Percentiles rank a stretch among this genome's conserved stretches.
Evolutionary conservation across 257 asterid species (phyloP).

Genomic region (Ophiorrhiza pumila): DNA sequence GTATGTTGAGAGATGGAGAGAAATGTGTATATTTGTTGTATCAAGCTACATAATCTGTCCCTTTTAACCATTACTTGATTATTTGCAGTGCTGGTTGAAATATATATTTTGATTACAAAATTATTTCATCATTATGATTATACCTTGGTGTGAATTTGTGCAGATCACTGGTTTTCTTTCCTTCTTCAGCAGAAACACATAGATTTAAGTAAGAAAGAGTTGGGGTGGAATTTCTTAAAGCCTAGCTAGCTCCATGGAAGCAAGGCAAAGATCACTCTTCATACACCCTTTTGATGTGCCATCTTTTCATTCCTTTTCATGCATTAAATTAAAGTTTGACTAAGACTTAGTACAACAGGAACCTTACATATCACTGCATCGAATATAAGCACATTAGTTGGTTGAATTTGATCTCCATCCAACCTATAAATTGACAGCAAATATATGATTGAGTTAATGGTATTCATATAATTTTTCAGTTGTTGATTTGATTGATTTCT

Average conservation of each 20-base stretch:
- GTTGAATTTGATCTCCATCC: too few relatives aligned
- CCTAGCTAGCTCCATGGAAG: constrained; percentile 24
- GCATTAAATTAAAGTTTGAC: too few relatives aligned
- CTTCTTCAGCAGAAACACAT: not conserved
- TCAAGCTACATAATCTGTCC: not conserved
- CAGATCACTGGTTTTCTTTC: not conserved
- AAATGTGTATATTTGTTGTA: not conserved
- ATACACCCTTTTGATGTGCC: not conserved
- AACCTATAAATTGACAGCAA: too few relatives aligned
- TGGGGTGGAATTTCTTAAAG: not conserved
- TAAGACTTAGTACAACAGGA: not conserved
- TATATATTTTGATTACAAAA: not conserved
- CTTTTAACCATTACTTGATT: too few relatives aligned
- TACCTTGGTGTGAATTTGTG: not conserved
- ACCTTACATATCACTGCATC: not conserved
- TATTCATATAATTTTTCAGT: too few relatives aligned
- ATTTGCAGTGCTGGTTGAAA: not conserved
- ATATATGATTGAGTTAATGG: too few relatives aligned
- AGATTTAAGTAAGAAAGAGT: not conserved
- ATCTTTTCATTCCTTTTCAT: not conserved
- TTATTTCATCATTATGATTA: not conserved
- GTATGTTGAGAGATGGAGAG: not conserved
- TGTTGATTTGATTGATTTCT: too few relatives aligned
- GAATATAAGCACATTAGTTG: too few relatives aligned
- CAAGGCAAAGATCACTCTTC: constrained; percentile 23